phyloP scores from a whole-genome alignment of 192 early-diverging fungal genomes.

The Entophlyctis luteolus region DNA sequence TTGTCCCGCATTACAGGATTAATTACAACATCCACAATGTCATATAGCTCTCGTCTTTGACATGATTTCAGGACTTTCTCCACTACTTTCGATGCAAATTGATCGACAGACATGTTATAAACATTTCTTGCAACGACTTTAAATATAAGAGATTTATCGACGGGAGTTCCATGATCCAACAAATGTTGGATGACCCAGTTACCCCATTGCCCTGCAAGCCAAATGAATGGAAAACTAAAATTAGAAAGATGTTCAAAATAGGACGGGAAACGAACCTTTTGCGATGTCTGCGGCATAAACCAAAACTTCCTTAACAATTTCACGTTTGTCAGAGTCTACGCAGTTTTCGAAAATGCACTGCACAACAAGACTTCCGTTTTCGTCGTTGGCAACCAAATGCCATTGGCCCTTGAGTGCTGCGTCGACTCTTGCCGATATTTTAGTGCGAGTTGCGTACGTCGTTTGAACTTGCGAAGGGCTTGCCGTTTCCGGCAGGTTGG shows the following conservation, averaged over 20 bases:
- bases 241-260: too few relatives aligned
- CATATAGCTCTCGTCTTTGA: conserved; percentile 41
- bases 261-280: conserved; percentile 50
- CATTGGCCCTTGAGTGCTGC: conserved; percentile 56
- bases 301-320: conserved; percentile 62
- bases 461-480: conserved; percentile 30
- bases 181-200: conserved; percentile 82
- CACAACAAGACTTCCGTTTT: conserved; percentile 71
- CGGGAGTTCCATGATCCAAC: conserved; percentile 56
- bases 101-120: conserved; percentile 60
- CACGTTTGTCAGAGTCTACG: conserved; percentile 59
- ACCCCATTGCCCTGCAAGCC: conserved; percentile 64
- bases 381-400: conserved; percentile 69
- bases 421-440: conserved; percentile 60
- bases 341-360: conserved; percentile 78
- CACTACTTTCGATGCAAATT: conserved; percentile 74
- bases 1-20: conserved; percentile 27
- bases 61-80: conserved; percentile 62
- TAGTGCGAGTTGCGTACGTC: conserved; percentile 11
- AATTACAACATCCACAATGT: conserved; percentile 44
- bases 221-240: too few relatives aligned
- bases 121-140: conserved; percentile 43
- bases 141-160: conserved; percentile 54
- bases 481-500: conserved; percentile 24
- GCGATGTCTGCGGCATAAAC: conserved; percentile 59